phyloP scores from a whole-genome alignment of 371 early-diverging fungal genomes.

The Actinomortierella wolfii region DNA sequence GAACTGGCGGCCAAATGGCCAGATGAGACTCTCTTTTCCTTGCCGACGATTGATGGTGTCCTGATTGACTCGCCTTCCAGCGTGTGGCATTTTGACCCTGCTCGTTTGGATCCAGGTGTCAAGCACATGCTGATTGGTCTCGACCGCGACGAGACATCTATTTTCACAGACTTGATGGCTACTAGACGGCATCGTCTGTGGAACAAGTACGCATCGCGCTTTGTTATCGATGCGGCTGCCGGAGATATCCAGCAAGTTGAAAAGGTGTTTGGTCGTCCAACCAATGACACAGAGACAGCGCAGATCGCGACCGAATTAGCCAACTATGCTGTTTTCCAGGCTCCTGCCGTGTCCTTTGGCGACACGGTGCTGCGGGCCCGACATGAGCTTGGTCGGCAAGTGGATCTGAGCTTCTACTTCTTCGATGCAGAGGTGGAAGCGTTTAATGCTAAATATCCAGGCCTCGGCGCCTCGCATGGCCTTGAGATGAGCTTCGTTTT shows the following conservation, averaged over 20 bases:
- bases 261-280: too few species aligned
- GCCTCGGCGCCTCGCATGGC: conserved; percentile 8
- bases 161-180: too few species aligned
- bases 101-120: conserved; percentile 17
- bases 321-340: too few species aligned
- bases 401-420: conserved; percentile 2
- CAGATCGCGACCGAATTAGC: too few species aligned
- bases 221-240: too few species aligned
- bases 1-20: conserved; percentile 4
- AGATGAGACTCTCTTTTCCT: too few species aligned
- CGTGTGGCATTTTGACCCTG: conserved; percentile 25
- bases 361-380: too few species aligned
- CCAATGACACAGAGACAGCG: too few species aligned
- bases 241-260: too few species aligned
- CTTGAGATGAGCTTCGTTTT: conserved; percentile 6
- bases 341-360: too few species aligned
- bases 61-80: conserved; percentile 25
- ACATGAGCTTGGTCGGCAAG: not conserved
- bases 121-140: conserved; percentile 33
- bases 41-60: conserved; percentile 33
- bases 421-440: conserved; percentile 8
- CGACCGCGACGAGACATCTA: conserved; percentile 24
- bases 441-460: conserved; percentile 5
- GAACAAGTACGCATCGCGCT: too few species aligned
- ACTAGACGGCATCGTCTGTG: too few species aligned